phyloP scores from a whole-genome alignment of 805 yeast species.

The Lipomyces spencermartinsiae region DNA sequence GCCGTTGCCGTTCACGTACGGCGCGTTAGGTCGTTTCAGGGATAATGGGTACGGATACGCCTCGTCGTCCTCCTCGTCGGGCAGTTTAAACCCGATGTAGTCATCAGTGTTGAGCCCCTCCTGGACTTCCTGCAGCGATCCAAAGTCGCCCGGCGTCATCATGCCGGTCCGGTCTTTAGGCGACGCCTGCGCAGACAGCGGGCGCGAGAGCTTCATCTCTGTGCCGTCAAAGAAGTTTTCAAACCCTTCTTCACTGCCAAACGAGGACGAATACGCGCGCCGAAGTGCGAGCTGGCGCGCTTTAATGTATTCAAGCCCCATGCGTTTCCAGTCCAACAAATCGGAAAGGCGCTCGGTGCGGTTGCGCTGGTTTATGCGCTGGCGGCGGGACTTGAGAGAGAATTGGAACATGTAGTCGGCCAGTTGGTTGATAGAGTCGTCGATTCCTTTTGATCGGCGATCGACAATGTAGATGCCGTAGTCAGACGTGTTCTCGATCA shows the following conservation, averaged over 20 bases:
- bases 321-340: conserved; percentile 93
- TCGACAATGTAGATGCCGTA: conserved; percentile 98
- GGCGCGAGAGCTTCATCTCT: conserved; percentile 74
- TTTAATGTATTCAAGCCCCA: conserved; percentile 96
- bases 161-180: conserved; percentile 76
- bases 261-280: conserved; percentile 91
- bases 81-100: conserved; percentile 57
- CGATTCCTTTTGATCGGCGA: conserved; percentile 88
- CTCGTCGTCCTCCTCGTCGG: conserved; percentile 49
- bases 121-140: conserved; percentile 90
- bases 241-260: conserved; percentile 49
- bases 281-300: conserved; percentile 91
- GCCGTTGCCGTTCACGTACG: conserved; percentile 12
- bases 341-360: conserved; percentile 94
- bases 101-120: conserved; percentile 76
- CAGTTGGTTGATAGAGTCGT: conserved; percentile 90
- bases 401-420: conserved; percentile 89
- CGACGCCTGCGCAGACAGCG: conserved; percentile 96
- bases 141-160: conserved; percentile 98
- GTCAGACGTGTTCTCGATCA: conserved; percentile 91
- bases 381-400: conserved; percentile 88
- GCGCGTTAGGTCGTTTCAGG: conserved; percentile 26
- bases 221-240: conserved; percentile 38
- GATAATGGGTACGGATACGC: conserved; percentile 41
- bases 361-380: conserved; percentile 96